Evolutionary conservation across 495 filamentous ascomycete species (phyloP).

Genomic region (Penicillium macrosclerotiorum): DNA sequence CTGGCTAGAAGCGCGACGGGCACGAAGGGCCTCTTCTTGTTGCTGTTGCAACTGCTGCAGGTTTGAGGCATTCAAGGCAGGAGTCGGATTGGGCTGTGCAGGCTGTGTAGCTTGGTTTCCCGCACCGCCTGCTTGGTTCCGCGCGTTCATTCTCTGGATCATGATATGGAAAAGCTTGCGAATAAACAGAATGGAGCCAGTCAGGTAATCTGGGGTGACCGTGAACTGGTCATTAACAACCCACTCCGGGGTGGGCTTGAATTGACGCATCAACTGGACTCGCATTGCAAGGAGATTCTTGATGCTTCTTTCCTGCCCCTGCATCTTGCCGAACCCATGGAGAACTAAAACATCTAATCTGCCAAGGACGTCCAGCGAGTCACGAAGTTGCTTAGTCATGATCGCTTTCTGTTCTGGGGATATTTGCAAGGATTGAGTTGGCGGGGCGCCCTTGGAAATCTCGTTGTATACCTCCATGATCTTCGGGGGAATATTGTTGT

Average conservation of each 20-base stretch:
- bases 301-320: slow-evolving; percentile 41
- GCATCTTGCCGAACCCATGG: slow-evolving; percentile 34
- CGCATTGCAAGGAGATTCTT: slow-evolving; percentile 48
- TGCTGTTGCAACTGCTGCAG: slow-evolving; percentile 56
- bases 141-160: slow-evolving; percentile 39
- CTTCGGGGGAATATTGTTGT: slow-evolving; percentile 33
- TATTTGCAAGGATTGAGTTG: slow-evolving; percentile 29
- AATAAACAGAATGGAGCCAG: slow-evolving; percentile 46
- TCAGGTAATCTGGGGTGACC: slow-evolving; percentile 54
- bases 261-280: slow-evolving; percentile 57
- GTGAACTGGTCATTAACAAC: slow-evolving; percentile 56
- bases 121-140: slow-evolving; percentile 33
- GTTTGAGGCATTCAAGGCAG: slow-evolving; percentile 63
- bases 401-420: slow-evolving; percentile 41
- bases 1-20: slow-evolving; percentile 54
- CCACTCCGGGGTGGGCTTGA: slow-evolving; percentile 50
- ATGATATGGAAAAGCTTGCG: slow-evolving; percentile 41
- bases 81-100: slow-evolving; percentile 31
- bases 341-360: slow-evolving; percentile 41
- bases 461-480: slow-evolving; percentile 40
- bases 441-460: slow-evolving; percentile 32
- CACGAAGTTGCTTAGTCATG: slow-evolving; percentile 49
- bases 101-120: slow-evolving; percentile 24
- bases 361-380: slow-evolving; percentile 38
- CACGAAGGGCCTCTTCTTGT: slow-evolving; percentile 44